Base-by-base conservation (phyloP, 2,329 filamentous ascomycete genomes). In the Lecanoromycetidae sp. region DNA sequence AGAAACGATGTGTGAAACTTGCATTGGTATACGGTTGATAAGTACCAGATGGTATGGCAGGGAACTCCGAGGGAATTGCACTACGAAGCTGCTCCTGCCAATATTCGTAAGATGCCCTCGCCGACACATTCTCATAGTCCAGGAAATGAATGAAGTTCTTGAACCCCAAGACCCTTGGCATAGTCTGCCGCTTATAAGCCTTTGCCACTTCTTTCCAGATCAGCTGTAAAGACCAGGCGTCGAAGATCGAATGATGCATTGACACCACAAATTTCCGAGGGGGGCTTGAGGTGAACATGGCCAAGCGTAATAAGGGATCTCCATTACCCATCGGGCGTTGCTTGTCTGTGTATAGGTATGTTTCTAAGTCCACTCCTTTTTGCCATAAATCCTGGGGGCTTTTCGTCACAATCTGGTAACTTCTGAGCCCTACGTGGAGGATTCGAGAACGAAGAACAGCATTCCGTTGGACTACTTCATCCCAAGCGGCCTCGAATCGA, bases 271-370 rank as follows among this genome's bases (percentile, higher is more conserved):
- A n/a, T n/a, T n/a, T n/a, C n/a, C n/a, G n/a, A n/a, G n/a, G n/a
- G n/a, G n/a, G n/a, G n/a, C n/a, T n/a, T n/a, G n/a, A n/a, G 59
- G 58, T 8, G 60, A 60, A 58, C 57, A 63, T 13, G 61, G 48
- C 30, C 27, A 50, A 50, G 5, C 43, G 23, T 15, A 33, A 35
- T 5, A 52, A 37, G n/a, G 40, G 19, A 23, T 34, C 23, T 5
- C 49, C 49, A 42, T 40, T 46, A 19, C 13, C 10, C 15, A 45
- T 37, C 8, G 43, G 43, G 20, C 36, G 43, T 33, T 33, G 35
- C 19, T 25, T n/a, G 32, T 34, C 32, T 13, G 5, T 34, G 5
- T 34, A 5, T 13, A 34, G 37, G 13, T 40, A 40, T 26, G 5
- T n/a, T 5, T 40, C 23, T 2, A 33, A 19, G 25, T 4, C 13